A percentile compares a stretch with the other conserved stretches of the same genome.
Evolutionary conservation across 164 flowering plant species (phyloP).

Genomic region (Tetracentron sinense): DNA sequence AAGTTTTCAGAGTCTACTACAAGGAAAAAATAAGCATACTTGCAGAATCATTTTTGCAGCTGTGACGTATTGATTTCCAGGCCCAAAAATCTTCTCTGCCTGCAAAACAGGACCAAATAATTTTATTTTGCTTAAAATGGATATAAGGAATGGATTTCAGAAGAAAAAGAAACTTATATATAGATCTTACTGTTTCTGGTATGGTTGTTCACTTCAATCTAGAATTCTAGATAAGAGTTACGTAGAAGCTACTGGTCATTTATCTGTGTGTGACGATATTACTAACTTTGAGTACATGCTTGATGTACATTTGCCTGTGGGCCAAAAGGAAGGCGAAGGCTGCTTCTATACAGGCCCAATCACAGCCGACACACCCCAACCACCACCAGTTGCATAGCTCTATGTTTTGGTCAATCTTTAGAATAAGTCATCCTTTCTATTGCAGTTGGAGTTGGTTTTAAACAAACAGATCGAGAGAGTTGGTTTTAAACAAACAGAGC

Average conservation of each 20-base stretch:
- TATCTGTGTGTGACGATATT: not conserved
- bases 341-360: not conserved
- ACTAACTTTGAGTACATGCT: not conserved
- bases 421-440: not conserved
- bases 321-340: too few relatives aligned
- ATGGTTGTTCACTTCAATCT: too few relatives aligned
- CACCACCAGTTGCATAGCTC: not conserved
- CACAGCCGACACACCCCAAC: not conserved
- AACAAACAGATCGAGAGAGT: too few relatives aligned
- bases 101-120: constrained; percentile 28
- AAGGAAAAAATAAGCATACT: constrained; percentile 31
- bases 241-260: not conserved
- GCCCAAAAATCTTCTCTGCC: constrained; percentile 97
- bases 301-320: too few relatives aligned
- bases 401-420: not conserved
- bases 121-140: not conserved
- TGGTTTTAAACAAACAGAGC: too few relatives aligned
- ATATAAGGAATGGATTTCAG: not conserved
- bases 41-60: constrained; percentile 99
- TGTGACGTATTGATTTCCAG: constrained; percentile 97
- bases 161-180: not conserved
- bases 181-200: too few relatives aligned
- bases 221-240: too few relatives aligned
- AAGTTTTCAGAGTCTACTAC: not conserved
- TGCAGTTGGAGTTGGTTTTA: not conserved